Evolutionary conservation across 2,329 filamentous ascomycete species (phyloP), one percentile per base, ranked within the genome.

Genomic region (Catunica adiposa): DNA sequence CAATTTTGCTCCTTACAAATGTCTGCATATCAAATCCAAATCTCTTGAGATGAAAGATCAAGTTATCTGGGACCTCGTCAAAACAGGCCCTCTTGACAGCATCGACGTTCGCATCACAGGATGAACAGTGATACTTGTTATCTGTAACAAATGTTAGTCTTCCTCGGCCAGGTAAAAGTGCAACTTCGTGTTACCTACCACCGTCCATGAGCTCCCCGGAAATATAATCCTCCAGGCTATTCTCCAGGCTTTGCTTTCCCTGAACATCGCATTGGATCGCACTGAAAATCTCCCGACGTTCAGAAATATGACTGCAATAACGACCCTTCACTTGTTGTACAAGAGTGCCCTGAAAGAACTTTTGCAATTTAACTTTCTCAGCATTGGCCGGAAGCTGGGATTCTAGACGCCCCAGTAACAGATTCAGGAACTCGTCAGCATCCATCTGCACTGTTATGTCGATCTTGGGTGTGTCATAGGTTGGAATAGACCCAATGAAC

Each of bases 81-180:
- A 97, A 71, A 62, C 90, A 97, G 11, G 89, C 86, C 80, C 84
- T 79, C 68, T 95, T 96, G 61, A 97, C 87, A 20, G 92, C 92
- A 67, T 96, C 85, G 15, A 98, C 92, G 62, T 92, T 85, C 9
- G 80, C 79, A 59, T 88, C 86, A 66, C 92, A 98, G 3, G 80
- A 84, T 29, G 89, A 89, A 69, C 92, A 98, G 61, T 94, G 94
- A 73, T 97, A 98, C 70, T 95, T 96, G 72, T 98, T 97, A 63
- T 95, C 89, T 83, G 61, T 29, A 46, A 17, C 8, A 22, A 7
- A 44, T 34, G 29, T 44, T 17, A 44, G 40, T 44, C 8, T 44
- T 7, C 20, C 1, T 17, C 40, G 2, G 20, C 40, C 8, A 44
- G 6, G 29, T 34, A 5, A 42, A n/a, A 15, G n/a, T n/a, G n/a